These are phyloP conservation scores for Phaffomyces thermotolerans DNA, from an alignment of 805 yeast species.

Conservation along the genomic window DNA sequence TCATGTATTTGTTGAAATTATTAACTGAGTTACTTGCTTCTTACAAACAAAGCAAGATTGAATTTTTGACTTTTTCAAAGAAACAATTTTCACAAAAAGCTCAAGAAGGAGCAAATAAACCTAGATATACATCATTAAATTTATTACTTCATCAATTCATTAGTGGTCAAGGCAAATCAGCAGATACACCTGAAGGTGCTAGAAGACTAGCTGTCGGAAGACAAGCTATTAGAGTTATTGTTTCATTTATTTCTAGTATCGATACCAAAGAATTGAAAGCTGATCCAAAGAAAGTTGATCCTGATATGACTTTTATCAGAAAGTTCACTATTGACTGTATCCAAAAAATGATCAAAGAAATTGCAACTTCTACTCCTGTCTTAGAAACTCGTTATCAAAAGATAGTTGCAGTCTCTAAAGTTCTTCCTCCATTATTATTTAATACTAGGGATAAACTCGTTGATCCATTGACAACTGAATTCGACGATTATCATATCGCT, in stretches of 20 bases:
- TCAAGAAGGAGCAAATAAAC: conserved; percentile 40
- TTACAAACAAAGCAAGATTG: conserved; percentile 74
- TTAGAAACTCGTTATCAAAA: conserved; percentile 46
- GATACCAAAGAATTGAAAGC: conserved; percentile 26
- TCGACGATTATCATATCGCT: conserved; percentile 59
- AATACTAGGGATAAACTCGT: conserved; percentile 15
- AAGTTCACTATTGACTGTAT: conserved; percentile 66
- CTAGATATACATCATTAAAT: conserved; percentile 71
- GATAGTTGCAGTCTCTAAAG: conserved; percentile 32
- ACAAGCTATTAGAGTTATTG: conserved; percentile 53
- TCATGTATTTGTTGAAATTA: conserved; percentile 59
- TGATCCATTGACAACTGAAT: conserved; percentile 33
- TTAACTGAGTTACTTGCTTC: conserved; percentile 69
- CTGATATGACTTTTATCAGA: conserved; percentile 66
- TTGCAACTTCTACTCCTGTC: conserved; percentile 28
- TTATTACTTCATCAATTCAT: conserved; percentile 70
- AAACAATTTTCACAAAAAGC: conserved; percentile 28
- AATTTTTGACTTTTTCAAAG: conserved; percentile 72
- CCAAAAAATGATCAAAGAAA: conserved; percentile 52
- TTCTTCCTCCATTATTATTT: conserved; percentile 21
- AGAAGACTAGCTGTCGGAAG: conserved; percentile 53
- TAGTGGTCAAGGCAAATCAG: conserved; percentile 33
- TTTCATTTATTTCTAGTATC: conserved; percentile 55
- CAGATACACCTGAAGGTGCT: conserved; percentile 25
- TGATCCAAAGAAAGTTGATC: conserved; percentile 48